A percentile compares a stretch with the other conserved stretches of the same genome.
Conservation (phyloP, 495 filamentous ascomycete genomes). For the Podospora australis region DNA sequence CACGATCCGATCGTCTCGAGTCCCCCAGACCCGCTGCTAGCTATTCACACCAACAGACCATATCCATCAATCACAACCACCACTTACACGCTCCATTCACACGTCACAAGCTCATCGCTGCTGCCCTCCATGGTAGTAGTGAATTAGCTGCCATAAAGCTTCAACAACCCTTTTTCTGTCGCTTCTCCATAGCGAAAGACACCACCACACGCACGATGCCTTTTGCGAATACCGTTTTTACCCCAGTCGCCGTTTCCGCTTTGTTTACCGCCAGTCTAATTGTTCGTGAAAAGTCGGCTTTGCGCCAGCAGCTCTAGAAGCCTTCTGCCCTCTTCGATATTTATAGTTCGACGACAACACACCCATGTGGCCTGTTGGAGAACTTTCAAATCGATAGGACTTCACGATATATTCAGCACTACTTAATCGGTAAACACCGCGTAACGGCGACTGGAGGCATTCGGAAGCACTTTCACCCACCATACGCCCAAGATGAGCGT, state of each 20-base stretch:
- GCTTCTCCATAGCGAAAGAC: conserved; percentile 25
- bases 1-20: background rate
- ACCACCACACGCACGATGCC: conserved; percentile 40
- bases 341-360: conserved; percentile 23
- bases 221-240: conserved; percentile 39
- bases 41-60: background rate
- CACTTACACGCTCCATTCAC: background rate
- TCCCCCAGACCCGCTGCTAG: conserved; percentile 6
- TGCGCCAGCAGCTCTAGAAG: conserved; percentile 38
- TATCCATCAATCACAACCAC: background rate
- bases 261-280: conserved; percentile 51
- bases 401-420: conserved; percentile 33
- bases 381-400: conserved; percentile 36
- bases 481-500: conserved; percentile 46
- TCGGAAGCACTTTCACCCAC: conserved; percentile 27
- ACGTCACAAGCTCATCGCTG: conserved; percentile 3
- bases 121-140: conserved; percentile 28
- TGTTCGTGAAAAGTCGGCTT: conserved; percentile 44
- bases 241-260: conserved; percentile 53
- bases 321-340: conserved; percentile 36
- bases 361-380: conserved; percentile 26
- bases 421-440: conserved; percentile 43
- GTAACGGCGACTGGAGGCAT: conserved; percentile 49
- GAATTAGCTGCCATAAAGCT: conserved; percentile 32
- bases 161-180: conserved; percentile 21